These are phyloP conservation scores for Sporothrix dimorphospora DNA, from an alignment of 2,329 filamentous ascomycete genomes.

Conservation along the genomic window DNA sequence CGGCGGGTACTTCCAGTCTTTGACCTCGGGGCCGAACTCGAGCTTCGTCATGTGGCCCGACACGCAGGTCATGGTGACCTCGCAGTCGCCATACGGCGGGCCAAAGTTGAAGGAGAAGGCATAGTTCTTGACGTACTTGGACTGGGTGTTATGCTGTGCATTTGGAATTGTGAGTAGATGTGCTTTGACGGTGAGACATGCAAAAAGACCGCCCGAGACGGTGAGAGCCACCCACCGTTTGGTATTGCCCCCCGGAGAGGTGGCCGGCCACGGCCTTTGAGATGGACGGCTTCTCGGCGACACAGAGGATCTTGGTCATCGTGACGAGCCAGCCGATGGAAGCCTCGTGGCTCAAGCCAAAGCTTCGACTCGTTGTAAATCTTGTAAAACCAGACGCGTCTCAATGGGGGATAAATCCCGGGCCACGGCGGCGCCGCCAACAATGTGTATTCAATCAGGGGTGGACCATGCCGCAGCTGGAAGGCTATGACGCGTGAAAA, in stretches of 20 bases:
- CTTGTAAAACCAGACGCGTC: background rate
- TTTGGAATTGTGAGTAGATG: background rate
- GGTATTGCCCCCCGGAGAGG: conserved; percentile 74
- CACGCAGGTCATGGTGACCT: conserved; percentile 93
- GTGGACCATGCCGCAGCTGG: background rate
- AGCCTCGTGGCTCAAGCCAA: background rate
- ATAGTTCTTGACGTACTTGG: conserved; percentile 91
- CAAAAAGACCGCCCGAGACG: background rate
- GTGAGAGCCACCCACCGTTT: conserved; percentile 60
- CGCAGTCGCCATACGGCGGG: conserved; percentile 74
- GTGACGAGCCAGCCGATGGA: conserved; percentile 27
- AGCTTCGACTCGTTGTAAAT: too few relatives aligned
- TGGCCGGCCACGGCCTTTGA: conserved; percentile 92
- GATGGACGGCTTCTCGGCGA: conserved; percentile 80
- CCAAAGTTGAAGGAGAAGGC: conserved; percentile 88
- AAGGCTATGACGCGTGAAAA: conserved; percentile 26
- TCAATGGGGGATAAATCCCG: background rate
- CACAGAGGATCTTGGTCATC: conserved; percentile 59
- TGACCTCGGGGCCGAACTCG: conserved; percentile 75
- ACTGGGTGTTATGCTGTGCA: conserved; percentile 69
- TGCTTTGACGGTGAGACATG: background rate
- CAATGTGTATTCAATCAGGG: conserved; percentile 1
- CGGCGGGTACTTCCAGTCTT: conserved; percentile 78
- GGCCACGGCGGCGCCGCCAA: conserved; percentile 12
- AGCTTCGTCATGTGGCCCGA: conserved; percentile 81